phyloP scores from a whole-genome alignment of 1,139 yeast species.

The Ogataea hybrid region DNA sequence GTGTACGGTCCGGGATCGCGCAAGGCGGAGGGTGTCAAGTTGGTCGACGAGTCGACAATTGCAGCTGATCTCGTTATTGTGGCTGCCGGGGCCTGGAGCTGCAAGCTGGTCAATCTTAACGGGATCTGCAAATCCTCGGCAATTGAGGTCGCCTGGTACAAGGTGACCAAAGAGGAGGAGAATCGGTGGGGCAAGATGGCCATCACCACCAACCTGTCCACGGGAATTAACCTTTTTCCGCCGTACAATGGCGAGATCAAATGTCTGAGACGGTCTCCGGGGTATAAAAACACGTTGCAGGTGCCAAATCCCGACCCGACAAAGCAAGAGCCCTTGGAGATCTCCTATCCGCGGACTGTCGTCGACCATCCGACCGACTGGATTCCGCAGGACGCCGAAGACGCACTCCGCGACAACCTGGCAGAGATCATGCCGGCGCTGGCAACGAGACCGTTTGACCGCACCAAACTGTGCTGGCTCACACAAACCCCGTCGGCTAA shows the following conservation, averaged over 20 bases:
- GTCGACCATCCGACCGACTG: constrained; percentile 22
- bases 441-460: constrained; percentile 25
- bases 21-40: constrained; percentile 18
- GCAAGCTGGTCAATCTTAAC: constrained; percentile 25
- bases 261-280: constrained; percentile 24
- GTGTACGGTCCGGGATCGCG: constrained; percentile 11
- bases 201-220: constrained; percentile 25
- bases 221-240: constrained; percentile 28
- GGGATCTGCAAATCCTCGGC: constrained; percentile 22
- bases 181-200: constrained; percentile 24
- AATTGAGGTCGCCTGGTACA: constrained; percentile 27
- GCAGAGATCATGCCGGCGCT: constrained; percentile 28
- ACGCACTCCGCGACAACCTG: constrained; percentile 25
- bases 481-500: constrained; percentile 32
- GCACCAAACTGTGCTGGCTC: constrained; percentile 31
- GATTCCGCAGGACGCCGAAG: constrained; percentile 30
- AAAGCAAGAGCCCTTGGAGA: neutral
- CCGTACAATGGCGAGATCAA: constrained; percentile 27
- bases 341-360: constrained; percentile 22
- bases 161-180: constrained; percentile 22
- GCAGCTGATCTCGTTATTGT: constrained; percentile 26
- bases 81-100: constrained; percentile 33
- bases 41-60: constrained; percentile 13
- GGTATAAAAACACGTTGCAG: constrained; percentile 33
- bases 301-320: constrained; percentile 10